Evolutionary conservation across 2,329 filamentous ascomycete genomes (phyloP).

Genomic region (Claviceps humidiphila): DNA sequence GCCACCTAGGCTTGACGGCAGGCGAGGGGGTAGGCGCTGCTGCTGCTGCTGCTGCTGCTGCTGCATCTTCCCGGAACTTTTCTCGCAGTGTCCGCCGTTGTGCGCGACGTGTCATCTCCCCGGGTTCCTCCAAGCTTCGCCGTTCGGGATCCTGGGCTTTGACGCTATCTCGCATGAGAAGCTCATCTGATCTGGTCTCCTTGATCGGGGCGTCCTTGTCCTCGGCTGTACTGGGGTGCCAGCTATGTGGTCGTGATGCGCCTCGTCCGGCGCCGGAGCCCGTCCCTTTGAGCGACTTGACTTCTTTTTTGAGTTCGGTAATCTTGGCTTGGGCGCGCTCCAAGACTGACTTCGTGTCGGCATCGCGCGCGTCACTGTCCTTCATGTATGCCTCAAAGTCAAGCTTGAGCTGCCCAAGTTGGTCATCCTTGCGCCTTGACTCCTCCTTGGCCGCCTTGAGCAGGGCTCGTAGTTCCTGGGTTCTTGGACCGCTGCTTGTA

Average conservation of each 20-base stretch:
- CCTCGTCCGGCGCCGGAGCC: slow-evolving; percentile 4
- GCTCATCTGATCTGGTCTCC: slow-evolving; percentile 10
- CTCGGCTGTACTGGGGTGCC: slow-evolving; percentile 13
- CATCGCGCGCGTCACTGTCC: slow-evolving; percentile 38
- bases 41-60: too few relatives aligned
- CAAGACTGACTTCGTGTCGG: slow-evolving; percentile 41
- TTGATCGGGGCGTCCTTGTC: slow-evolving; percentile 5
- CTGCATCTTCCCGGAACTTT: slow-evolving; percentile 21
- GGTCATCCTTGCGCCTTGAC: slow-evolving; percentile 32
- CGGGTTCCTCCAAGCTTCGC: slow-evolving; percentile 4
- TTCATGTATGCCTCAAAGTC: slow-evolving; percentile 42
- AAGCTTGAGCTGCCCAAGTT: slow-evolving; percentile 33
- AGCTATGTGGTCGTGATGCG: slow-evolving; percentile 15
- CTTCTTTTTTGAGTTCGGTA: slow-evolving; percentile 39
- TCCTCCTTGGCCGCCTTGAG: slow-evolving; percentile 32
- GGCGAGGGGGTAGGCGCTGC: too few relatives aligned
- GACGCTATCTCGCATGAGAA: background rate
- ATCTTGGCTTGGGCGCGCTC: slow-evolving; percentile 45
- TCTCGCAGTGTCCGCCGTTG: slow-evolving; percentile 19
- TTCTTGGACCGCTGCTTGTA: slow-evolving; percentile 20
- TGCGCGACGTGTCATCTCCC: slow-evolving; percentile 7
- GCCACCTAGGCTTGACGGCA: slow-evolving; percentile 21
- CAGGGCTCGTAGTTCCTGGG: slow-evolving; percentile 27
- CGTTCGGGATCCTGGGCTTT: background rate
- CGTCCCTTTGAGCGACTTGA: slow-evolving; percentile 29